Conservation (phyloP, 768 basidiomycete genomes). For the Trametes cubensis region DNA sequence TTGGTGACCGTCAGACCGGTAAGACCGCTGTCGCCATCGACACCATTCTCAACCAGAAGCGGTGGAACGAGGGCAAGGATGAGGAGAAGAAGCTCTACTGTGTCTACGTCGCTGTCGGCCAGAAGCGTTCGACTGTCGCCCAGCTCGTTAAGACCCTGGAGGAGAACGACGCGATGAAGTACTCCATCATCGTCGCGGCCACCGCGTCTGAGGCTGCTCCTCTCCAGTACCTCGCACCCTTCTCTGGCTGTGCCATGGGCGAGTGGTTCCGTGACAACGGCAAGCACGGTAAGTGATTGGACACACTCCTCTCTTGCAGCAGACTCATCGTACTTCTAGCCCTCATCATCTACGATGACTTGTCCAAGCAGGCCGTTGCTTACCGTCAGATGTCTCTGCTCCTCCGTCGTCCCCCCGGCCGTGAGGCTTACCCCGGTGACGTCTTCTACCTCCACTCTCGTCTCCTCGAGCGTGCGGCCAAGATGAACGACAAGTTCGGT, state of each 20-base stretch:
- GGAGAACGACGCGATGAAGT: conserved; percentile 99
- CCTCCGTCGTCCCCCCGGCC: conserved; percentile 99
- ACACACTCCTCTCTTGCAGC: too few relatives aligned
- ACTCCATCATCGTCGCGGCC: conserved; percentile 98
- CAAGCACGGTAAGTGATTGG: conserved; percentile 80
- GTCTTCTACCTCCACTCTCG: conserved; percentile 99
- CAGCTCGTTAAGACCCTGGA: conserved; percentile 99
- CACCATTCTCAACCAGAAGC: conserved; percentile 99
- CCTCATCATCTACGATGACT: conserved; percentile 98
- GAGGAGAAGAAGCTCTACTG: conserved; percentile 99
- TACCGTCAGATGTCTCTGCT: conserved; percentile 99
- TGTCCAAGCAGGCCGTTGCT: conserved; percentile 99
- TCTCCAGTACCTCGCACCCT: conserved; percentile 98
- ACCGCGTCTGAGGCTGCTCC: conserved; percentile 99
- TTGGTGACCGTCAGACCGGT: conserved; percentile 99
- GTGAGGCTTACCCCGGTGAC: conserved; percentile 99
- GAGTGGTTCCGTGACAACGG: conserved; percentile 99
- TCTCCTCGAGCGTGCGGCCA: conserved; percentile 99
- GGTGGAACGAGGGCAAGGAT: conserved; percentile 98
- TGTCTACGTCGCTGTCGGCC: conserved; percentile 98
- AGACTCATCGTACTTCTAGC: conserved; percentile 45
- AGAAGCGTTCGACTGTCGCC: conserved; percentile 99
- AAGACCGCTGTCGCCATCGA: conserved; percentile 99
- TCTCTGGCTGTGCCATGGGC: conserved; percentile 99
- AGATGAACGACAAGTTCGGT: conserved; percentile 99